Base-by-base conservation (phyloP, 345 rosid genomes). In the Balakata baccata region DNA sequence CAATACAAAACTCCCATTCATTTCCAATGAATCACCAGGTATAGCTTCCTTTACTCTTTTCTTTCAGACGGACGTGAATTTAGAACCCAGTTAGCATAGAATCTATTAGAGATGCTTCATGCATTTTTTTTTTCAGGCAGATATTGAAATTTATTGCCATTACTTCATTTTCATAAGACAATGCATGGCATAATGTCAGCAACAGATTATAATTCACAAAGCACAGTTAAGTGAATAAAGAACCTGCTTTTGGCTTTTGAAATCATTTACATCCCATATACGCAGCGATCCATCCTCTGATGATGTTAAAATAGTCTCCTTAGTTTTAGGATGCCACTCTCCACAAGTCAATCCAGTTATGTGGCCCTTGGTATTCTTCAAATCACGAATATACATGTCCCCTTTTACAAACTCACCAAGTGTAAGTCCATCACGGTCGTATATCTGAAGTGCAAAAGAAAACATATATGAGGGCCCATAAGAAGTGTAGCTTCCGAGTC, bases 281-380 rank as follows among this genome's bases (percentile, higher is more conserved):
- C 98, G 94, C 82, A 95, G 82, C 12, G 97, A 95, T 41, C 99
- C 98, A 72, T 95, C 99, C 83, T 95, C 99, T 0, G 99, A 95
- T 3, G 99, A 92, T 51, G 99, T 95, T 68, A 95, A 81, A 76
- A 95, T 75, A 3, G 97, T 95, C 85, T 92, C 97, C 83, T 87
- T 95, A 46, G 69, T 67, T 81, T 85, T 85, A 1, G 98, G 99
- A 78, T 95, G 90, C 98, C 99, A 95, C 80, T 95, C 94, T 64
- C 99, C 98, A 77, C 90, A 86, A 75, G 99, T 95, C 85, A 95
- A 84, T 46, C 99, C 99, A 49, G 93, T 73, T 43, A 95, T 90
- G 70, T 95, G 99, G 11, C 99, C 99, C 80, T 95, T 92, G 0
- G 99, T 95, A 81, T 92, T 92, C 87, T 95, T 95, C 61, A 95